Base-by-base conservation (phyloP, 73 alveolate genomes). In the Symbiodinium pilosum region DNA sequence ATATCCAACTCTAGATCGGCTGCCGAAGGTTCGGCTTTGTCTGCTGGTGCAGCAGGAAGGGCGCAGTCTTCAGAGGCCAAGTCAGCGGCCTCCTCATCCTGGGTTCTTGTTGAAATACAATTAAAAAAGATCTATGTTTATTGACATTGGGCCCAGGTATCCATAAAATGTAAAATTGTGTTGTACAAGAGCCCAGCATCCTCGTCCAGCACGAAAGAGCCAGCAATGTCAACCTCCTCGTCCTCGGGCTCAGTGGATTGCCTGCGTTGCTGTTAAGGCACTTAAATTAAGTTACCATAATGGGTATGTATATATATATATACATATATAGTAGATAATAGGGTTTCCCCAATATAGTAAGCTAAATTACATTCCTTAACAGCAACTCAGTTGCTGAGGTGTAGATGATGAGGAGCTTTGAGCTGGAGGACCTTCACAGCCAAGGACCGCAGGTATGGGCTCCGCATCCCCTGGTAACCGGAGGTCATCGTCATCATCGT, bases 21-120 rank as follows among this genome's bases (percentile, higher is more conserved):
- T 0, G 81, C 81, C 12, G 81, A 64, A 26, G 81, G 81, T 24
- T 64, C 81, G 24, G 81, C 81, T 64, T 64, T 64, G 81, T 64
- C 81, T 38, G 81, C 81, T 38, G 81, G 81, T 38, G 81, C 81
- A n/a, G 81, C 81, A 20, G 81, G 81, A 26, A 64, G 34, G 75
- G 75, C 75, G 32, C 75, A 56, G 32, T 56, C 75, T 56, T 56
- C 75, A 30, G 75, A 56, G 7, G 75, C 75, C 38, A 56, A 26
- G 75, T 56, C 75, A 6, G 34, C 75, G 6, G 75, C 75, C 75
- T 56, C 75, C 38, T 56, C 75, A 56, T 56, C 75, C 59, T 47
- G 21, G n/a, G n/a, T n/a, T n/a, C n/a, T n/a, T n/a, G n/a, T n/a
- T n/a, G n/a, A n/a, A n/a, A n/a, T n/a, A n/a, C n/a, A n/a, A n/a